These are phyloP conservation scores for Tuber umbilicatum DNA, from an alignment of 495 filamentous ascomycete genomes.

Conservation along the genomic window DNA sequence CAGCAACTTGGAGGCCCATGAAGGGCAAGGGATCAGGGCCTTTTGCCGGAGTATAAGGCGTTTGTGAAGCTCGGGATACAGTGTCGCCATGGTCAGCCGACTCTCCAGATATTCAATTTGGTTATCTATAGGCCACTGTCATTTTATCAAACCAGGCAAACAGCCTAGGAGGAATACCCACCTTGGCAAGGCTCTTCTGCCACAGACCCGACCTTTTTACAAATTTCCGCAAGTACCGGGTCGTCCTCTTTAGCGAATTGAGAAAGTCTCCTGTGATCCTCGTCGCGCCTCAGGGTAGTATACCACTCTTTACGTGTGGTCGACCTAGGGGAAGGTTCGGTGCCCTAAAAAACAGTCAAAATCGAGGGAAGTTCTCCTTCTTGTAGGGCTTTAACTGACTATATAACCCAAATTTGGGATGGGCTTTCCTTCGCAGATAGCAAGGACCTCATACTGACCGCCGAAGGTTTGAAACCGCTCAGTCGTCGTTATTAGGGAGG, in stretches of 20 bases:
- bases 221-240: not conserved
- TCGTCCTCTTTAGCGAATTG: not conserved
- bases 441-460: not conserved
- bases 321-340: not conserved
- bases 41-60: not conserved
- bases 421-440: not conserved
- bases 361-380: not conserved
- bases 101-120: conserved; percentile 2
- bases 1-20: not conserved
- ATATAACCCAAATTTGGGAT: not conserved
- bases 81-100: not conserved
- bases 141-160: not conserved
- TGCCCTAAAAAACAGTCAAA: not conserved
- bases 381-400: not conserved
- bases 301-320: not conserved
- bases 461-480: not conserved
- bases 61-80: not conserved
- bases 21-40: not conserved
- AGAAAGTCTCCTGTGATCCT: not conserved
- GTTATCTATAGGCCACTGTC: not conserved
- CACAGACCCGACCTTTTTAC: not conserved
- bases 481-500: not conserved
- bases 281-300: not conserved
- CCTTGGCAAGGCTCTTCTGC: not conserved
- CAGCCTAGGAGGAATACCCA: not conserved